Evolutionary conservation across 345 rosid species (phyloP), one percentile per base, ranked within the genome.

Genomic region (Camelina laxa): DNA sequence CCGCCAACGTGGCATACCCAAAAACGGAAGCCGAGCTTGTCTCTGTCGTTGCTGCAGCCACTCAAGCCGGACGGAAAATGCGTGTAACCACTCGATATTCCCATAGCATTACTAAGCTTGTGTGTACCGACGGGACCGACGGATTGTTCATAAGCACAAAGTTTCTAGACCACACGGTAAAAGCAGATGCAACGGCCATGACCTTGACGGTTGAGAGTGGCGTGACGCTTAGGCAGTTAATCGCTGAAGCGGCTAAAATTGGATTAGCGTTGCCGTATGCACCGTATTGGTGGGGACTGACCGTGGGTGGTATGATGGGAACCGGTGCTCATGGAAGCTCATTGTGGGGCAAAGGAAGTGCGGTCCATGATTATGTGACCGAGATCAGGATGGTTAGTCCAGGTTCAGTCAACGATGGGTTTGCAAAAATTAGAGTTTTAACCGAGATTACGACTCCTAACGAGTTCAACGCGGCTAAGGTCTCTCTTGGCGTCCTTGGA

Each of bases 321-420:
- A 92, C 96, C 0, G 96, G 98, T 3, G 91, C 98, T 16, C 98
- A 92, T 27, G 98, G 98, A 0, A 92, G 98, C 83, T 69, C 96
- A 6, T 61, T 92, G 59, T 90, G 91, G 92, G 87, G 86, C 11
- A 84, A 75, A 48, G 98, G 98, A 36, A 90, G 96, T 65, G 74
- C 95, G 1, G 80, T 92, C 42, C 96, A 92, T 75, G 96, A 92
- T 71, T 81, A 87, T 33, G 90, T 86, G 21, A 81, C 68, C 47
- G 85, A 60, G 21, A 67, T 92, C 11, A 83, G 82, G 15, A 83
- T 92, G 5, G 89, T 92, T 17, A 90, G 81, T 30, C 91, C 96
- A 0, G 89, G 82, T 0, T 60, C 42, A 5, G 56, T 80, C 15
- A 72, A 67, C 1, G 84, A 92, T 7, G 91, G 88, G 0, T 85